These are phyloP conservation scores for Neoconidiobolus thromboides DNA, from an alignment of 371 early-diverging fungal genomes.

Conservation along the genomic window DNA sequence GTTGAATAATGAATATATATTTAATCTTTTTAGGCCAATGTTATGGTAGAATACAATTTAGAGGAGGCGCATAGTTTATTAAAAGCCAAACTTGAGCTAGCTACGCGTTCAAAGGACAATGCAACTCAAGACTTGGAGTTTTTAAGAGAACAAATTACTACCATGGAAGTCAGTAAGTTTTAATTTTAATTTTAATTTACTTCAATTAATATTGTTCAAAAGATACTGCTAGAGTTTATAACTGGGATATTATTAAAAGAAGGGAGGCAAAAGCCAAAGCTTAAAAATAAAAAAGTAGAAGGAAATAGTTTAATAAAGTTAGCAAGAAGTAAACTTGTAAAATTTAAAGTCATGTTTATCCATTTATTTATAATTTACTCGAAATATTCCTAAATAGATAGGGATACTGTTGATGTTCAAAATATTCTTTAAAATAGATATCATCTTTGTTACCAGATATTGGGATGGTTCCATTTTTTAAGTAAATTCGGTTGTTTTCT, in stretches of 20 bases:
- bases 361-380: too few relatives aligned
- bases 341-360: too few relatives aligned
- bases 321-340: too few relatives aligned
- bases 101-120: slow-evolving; percentile 44
- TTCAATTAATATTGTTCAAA: slow-evolving; percentile 7
- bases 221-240: slow-evolving; percentile 89
- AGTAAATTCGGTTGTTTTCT: slow-evolving; percentile 48
- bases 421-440: background rate
- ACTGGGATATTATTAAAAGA: slow-evolving; percentile 83
- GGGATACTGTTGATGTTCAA: background rate
- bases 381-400: too few relatives aligned
- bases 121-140: slow-evolving; percentile 83
- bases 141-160: slow-evolving; percentile 87
- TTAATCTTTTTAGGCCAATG: slow-evolving; percentile 52
- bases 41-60: slow-evolving; percentile 85
- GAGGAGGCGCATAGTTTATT: slow-evolving; percentile 78
- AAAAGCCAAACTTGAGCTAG: slow-evolving; percentile 46
- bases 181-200: slow-evolving; percentile 10
- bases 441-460: slow-evolving; percentile 10
- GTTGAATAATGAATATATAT: background rate
- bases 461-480: slow-evolving; percentile 39
- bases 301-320: too few relatives aligned
- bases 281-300: too few relatives aligned
- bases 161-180: slow-evolving; percentile 88
- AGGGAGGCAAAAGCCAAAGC: background rate